Evolutionary conservation across 371 early-diverging fungal species (phyloP), one percentile per base, ranked within the genome.

Genomic region (Sporodiniella umbellata): DNA sequence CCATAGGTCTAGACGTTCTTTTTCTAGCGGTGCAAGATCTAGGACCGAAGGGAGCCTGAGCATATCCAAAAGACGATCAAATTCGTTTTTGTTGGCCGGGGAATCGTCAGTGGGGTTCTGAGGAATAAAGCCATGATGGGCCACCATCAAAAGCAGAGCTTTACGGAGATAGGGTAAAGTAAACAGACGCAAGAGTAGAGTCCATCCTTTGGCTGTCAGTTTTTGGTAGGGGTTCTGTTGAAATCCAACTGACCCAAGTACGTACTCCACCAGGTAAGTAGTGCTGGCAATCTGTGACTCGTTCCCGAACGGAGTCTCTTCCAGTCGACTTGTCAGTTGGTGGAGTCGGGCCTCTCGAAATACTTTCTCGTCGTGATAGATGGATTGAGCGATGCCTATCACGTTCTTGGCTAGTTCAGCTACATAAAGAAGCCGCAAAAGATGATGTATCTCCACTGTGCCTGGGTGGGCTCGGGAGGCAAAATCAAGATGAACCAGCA

Each of bases 361-460:
- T 2, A 56, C 15, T 24, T 45, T 42, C 2, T 61, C 63, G 11
- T 47, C 48, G 21, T 54, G 45, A 0, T 46, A 42, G 1, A 69
- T 33, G 14, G 48, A 25, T 18, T 57, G 60, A 10, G 69, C 54
- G 37, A 82, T 53, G 1, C 61, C 62, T 39, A 80, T 65, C n/a
- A 75, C 58, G 2, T 66, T 70, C 54, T 78, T 83, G 14, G 84
- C 64, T 14, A 89, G 53, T 56, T 89, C 89, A 0, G 86, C 89
- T n/a, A 83, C 42, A 42, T 80, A 71, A 37, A 88, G 53, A 22
- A 81, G 62, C 21, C 82, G 84, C 35, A 86, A 62, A 22, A 88
- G 51, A 33, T 87, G 84, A 60, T 84, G 78, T 2, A 76, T 53
- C 73, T 87, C 47, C n/a, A n/a, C n/a, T 68, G 69, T 31, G 55